Conservation (phyloP, 2,329 filamentous ascomycete species). For the Fusarium luffae region DNA sequence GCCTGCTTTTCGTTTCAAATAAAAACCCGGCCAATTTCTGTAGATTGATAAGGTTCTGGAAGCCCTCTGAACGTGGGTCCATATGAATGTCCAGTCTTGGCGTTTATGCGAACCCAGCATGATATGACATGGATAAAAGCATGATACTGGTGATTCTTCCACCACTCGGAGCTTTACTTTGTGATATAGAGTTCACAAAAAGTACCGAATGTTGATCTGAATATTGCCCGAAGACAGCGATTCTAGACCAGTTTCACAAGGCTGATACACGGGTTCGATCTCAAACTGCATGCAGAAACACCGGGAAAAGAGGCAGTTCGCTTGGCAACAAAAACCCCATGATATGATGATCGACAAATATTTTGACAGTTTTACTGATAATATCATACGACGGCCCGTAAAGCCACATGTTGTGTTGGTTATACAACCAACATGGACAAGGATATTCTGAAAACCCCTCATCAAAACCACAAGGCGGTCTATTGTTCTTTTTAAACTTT, state of each 20-base stretch:
- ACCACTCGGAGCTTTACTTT: neutral
- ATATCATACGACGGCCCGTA: neutral
- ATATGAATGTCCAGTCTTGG: neutral
- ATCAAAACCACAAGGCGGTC: neutral
- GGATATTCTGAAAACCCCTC: conserved; percentile 1
- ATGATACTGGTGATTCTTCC: neutral
- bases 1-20: neutral
- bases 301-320: neutral
- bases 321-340: neutral
- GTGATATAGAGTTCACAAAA: neutral
- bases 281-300: neutral
- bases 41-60: neutral
- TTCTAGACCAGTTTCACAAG: neutral
- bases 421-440: neutral
- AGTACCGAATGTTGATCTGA: neutral
- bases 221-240: neutral
- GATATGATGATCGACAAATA: neutral
- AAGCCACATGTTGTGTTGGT: neutral
- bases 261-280: neutral
- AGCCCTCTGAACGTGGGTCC: neutral
- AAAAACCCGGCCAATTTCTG: accelerated
- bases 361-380: neutral
- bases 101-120: neutral
- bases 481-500: neutral
- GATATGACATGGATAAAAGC: too few species aligned